Base-by-base conservation (phyloP, 2,329 filamentous ascomycete genomes). In the Magnaporthiopsis poae region DNA sequence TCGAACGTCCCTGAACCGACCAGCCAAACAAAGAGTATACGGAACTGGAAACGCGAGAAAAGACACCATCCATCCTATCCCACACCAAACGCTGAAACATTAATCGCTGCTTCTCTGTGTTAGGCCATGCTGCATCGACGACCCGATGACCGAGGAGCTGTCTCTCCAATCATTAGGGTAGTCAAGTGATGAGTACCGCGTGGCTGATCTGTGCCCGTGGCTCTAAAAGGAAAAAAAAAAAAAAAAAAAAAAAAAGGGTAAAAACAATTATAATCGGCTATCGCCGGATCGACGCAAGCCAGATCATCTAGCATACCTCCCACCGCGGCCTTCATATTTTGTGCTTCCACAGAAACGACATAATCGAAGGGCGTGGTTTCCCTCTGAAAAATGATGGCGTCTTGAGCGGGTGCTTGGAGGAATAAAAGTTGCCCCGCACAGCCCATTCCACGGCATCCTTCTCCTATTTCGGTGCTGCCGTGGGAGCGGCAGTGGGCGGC, bases 401-500 rank as follows among this genome's bases (percentile, higher is more conserved):
- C 21, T 9, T 9, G 13, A 5, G 46, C 18, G 7, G 21, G 46
- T 25, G 18, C 9, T 11, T 56, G 18, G 46, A 56, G 46, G 46
- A 21, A 5, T 9, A 25, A 7, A 56, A 11, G 46, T 11, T n/a
- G 21, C 21, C 46, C 2, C 21, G 46, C 21, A 4, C 46, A 56
- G 21, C 3, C 18, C 46, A 8, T 56, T 25, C 46, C 21, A 0
- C 46, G n/a, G 13, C 18, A 25, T 9, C 46, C 21, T 21, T 56
- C 46, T 9, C n/a, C 46, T 56, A 56, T 56, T 56, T 56, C 21
- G 46, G 46, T 9, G 46, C 7, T 25, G 39, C 15, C 39, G 46
- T 56, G 8, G 46, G n/a, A 56, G 46, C 21, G 46, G 21, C 8
- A n/a, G 21, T 56, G 18, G 88, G 86, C 21, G 91, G 91, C 75